Conservation (phyloP, 169 alveolate genomes). For the Plasmodium adleri region DNA sequence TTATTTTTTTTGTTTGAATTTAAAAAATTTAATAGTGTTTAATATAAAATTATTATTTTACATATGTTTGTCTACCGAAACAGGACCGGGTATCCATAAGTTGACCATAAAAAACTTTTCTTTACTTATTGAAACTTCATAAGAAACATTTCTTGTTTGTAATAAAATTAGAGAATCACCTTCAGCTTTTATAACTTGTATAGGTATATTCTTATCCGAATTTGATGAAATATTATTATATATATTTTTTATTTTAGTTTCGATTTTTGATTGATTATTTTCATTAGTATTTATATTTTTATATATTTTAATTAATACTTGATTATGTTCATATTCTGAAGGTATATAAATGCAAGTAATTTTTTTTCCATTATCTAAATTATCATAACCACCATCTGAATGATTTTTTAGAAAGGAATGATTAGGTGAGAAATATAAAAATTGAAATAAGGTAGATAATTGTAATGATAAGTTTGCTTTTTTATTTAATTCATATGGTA, state of each 20-base stretch:
- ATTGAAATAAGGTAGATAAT: constrained; percentile 70
- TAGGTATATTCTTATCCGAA: neutral
- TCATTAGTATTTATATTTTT: constrained; percentile 10
- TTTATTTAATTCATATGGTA: constrained; percentile 76
- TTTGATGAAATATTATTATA: neutral
- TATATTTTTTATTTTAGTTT: neutral
- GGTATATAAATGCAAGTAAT: constrained; percentile 68
- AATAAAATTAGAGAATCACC: constrained; percentile 74
- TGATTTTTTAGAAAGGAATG: constrained; percentile 75
- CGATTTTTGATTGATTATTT: neutral
- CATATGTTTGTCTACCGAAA: constrained; percentile 43
- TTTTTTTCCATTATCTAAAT: constrained; percentile 58
- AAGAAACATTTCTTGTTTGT: constrained; percentile 75
- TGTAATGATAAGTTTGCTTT: constrained; percentile 76
- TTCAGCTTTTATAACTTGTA: constrained; percentile 59
- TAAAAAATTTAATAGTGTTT: neutral
- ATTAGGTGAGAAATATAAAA: constrained; percentile 65
- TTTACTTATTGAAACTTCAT: constrained; percentile 53
- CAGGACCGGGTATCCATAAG: constrained; percentile 62
- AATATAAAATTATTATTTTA: neutral
- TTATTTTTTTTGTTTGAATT: neutral
- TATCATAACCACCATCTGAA: constrained; percentile 71
- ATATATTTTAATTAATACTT: constrained; percentile 47
- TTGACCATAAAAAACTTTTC: constrained; percentile 61
- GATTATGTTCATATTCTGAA: constrained; percentile 26